Percentiles rank a stretch among this genome's conserved stretches.
These are phyloP conservation scores for Antitrichia curtipendula DNA, from an alignment of 225 moss, liverwort and hornwort species.

Conservation along the genomic window DNA sequence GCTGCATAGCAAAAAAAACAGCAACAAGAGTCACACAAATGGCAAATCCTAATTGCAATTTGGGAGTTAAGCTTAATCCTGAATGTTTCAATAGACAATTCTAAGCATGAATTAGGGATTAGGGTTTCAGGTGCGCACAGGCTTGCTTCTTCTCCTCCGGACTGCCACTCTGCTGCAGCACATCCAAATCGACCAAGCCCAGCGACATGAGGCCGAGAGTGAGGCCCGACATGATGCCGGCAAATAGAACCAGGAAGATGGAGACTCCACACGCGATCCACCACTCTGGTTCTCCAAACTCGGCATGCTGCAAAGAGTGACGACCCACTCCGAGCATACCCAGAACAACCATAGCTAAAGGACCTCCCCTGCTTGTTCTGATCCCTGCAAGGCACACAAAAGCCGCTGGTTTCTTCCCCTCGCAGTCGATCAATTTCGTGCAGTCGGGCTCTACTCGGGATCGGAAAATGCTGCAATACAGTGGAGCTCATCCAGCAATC, in stretches of 20 bases:
- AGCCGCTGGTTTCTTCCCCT: neutral
- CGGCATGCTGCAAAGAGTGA: neutral
- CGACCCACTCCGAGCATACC: neutral
- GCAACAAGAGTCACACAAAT: neutral
- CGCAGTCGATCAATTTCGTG: neutral
- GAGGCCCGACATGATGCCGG: neutral
- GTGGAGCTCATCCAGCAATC: neutral
- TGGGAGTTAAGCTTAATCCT: neutral
- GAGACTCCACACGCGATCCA: too few relatives aligned
- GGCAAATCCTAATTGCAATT: neutral
- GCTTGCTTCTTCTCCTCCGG: neutral
- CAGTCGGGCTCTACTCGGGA: neutral
- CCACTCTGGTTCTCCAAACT: too few relatives aligned
- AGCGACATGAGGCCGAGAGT: neutral
- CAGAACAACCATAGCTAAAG: neutral
- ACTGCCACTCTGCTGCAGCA: neutral
- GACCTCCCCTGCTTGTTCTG: neutral
- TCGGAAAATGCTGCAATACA: neutral
- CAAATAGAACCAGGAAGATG: neutral
- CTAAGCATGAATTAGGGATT: neutral
- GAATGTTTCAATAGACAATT: neutral
- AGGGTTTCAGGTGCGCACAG: neutral
- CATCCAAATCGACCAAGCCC: neutral
- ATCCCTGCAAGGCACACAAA: neutral
- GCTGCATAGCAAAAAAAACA: neutral